Evolutionary conservation across 495 filamentous ascomycete species (phyloP).

Genomic region (Hypoxylon fuscum): DNA sequence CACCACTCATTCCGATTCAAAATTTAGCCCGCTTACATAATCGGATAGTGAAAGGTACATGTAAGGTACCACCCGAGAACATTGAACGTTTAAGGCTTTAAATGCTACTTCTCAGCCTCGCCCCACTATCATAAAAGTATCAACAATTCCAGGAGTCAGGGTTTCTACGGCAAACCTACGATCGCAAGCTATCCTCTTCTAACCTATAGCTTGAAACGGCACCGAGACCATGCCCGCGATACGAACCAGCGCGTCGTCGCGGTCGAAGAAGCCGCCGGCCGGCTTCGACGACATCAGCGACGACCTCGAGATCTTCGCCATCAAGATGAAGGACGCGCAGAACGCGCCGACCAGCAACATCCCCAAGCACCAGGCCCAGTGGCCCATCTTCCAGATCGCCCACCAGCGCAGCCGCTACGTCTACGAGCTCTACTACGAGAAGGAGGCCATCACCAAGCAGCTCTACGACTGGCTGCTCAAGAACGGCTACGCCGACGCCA

Average conservation of each 20-base stretch:
- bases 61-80: too few species aligned
- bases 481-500: constrained; percentile 93
- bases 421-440: constrained; percentile 98
- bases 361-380: constrained; percentile 83
- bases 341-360: constrained; percentile 66
- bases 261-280: constrained; percentile 82
- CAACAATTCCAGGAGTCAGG: background rate
- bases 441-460: constrained; percentile 89
- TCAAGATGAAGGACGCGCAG: constrained; percentile 99
- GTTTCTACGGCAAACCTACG: constrained; percentile 2
- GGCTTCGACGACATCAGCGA: constrained; percentile 98
- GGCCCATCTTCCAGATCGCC: constrained; percentile 97
- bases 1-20: constrained; percentile 19
- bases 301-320: constrained; percentile 91
- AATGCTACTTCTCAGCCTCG: constrained; percentile 38
- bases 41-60: constrained; percentile 24
- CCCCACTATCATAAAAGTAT: constrained; percentile 28
- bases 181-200: background rate
- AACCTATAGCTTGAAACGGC: background rate
- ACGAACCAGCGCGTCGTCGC: constrained; percentile 70
- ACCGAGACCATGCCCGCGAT: constrained; percentile 84
- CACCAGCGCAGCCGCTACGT: constrained; percentile 95
- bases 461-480: constrained; percentile 97
- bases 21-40: constrained; percentile 23
- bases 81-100: too few species aligned